These are phyloP conservation scores for Metschnikowia baotianmanensis DNA, from an alignment of 805 yeast species.

Conservation along the genomic window DNA sequence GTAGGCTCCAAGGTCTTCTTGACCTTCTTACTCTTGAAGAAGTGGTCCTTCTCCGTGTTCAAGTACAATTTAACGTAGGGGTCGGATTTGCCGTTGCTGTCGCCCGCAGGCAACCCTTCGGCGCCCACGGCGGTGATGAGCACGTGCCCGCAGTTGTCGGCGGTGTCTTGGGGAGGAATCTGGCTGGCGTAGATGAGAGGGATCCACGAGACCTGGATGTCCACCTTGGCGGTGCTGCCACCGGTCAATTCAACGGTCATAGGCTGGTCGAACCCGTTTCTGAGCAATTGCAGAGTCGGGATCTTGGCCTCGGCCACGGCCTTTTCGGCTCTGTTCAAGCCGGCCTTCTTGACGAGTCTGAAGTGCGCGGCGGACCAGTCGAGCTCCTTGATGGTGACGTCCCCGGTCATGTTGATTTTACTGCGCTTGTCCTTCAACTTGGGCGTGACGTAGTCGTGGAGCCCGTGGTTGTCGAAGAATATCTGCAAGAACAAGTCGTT, in stretches of 20 bases:
- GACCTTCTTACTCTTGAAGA: slow-evolving; percentile 72
- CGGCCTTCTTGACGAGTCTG: slow-evolving; percentile 56
- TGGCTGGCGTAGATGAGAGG: slow-evolving; percentile 58
- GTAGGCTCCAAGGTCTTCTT: slow-evolving; percentile 90
- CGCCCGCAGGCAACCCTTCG: slow-evolving; percentile 74
- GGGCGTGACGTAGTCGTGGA: slow-evolving; percentile 58
- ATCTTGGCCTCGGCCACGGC: slow-evolving; percentile 60
- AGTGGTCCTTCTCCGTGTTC: slow-evolving; percentile 55
- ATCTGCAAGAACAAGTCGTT: slow-evolving; percentile 68
- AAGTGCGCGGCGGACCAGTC: slow-evolving; percentile 67
- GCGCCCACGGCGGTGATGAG: slow-evolving; percentile 63
- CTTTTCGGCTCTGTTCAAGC: slow-evolving; percentile 54
- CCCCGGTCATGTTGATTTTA: slow-evolving; percentile 53
- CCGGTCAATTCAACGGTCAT: slow-evolving; percentile 55
- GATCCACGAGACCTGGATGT: slow-evolving; percentile 69
- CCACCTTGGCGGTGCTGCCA: slow-evolving; percentile 49
- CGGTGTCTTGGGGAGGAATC: slow-evolving; percentile 72
- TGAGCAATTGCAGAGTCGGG: slow-evolving; percentile 64
- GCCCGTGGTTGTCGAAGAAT: slow-evolving; percentile 73
- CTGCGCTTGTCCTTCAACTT: slow-evolving; percentile 44
- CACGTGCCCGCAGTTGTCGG: slow-evolving; percentile 71
- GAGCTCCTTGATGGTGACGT: slow-evolving; percentile 71
- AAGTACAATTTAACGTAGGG: slow-evolving; percentile 75
- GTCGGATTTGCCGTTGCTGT: slow-evolving; percentile 88
- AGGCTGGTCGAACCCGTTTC: slow-evolving; percentile 63